These are phyloP conservation scores for Kodamaea alishanica DNA, from an alignment of 1,139 yeast species.

Conservation along the genomic window DNA sequence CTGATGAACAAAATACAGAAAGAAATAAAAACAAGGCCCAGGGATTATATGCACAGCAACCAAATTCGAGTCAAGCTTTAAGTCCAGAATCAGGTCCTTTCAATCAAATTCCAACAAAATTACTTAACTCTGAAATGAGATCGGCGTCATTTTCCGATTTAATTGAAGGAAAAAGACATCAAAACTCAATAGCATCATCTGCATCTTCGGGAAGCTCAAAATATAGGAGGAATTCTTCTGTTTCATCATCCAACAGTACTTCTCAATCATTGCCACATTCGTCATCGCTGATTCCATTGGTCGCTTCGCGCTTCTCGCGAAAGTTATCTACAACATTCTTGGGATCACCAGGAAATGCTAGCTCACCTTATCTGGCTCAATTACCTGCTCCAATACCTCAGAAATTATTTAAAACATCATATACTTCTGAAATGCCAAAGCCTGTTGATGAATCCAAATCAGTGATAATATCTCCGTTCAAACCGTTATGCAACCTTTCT, in stretches of 20 bases:
- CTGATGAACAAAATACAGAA: not conserved
- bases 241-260: conserved; percentile 10
- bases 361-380: not conserved
- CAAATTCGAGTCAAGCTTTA: no score
- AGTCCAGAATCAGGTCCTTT: no score
- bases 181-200: conserved; percentile 9
- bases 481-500: conserved; percentile 23
- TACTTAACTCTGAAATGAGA: not conserved
- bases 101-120: no score
- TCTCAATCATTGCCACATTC: conserved; percentile 2
- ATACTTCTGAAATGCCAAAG: not conserved
- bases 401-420: conserved; percentile 1
- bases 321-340: conserved; percentile 16
- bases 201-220: conserved; percentile 7
- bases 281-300: conserved; percentile 2
- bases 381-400: conserved; percentile 1
- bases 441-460: not conserved
- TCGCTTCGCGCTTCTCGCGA: conserved; percentile 13
- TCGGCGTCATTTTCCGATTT: conserved; percentile 1
- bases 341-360: conserved; percentile 6
- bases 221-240: conserved; percentile 14
- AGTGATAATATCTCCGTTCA: conserved; percentile 16
- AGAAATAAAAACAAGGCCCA: not conserved
- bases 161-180: conserved; percentile 3
- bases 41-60: no score